phyloP scores from a whole-genome alignment of 2,329 filamentous ascomycete genomes.

The Botrytis cinerea region DNA sequence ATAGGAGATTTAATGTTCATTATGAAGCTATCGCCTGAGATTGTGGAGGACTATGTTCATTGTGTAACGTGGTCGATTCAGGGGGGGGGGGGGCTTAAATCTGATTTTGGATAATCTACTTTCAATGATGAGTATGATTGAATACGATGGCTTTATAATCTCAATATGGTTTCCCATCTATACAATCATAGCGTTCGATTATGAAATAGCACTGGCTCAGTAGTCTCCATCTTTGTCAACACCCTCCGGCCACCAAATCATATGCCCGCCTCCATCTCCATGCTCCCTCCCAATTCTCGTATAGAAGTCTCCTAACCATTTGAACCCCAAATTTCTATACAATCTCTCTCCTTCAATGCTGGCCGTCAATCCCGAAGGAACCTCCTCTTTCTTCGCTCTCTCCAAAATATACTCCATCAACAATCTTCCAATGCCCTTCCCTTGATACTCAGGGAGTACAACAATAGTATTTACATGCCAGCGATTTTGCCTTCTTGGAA shows the following conservation, averaged over 20 bases:
- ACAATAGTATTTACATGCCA: slow-evolving; percentile 34
- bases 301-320: slow-evolving; percentile 31
- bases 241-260: slow-evolving; percentile 34
- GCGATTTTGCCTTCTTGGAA: slow-evolving; percentile 31
- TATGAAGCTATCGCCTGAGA: not conserved
- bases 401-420: slow-evolving; percentile 31
- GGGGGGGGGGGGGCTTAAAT: not conserved
- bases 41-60: not conserved
- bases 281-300: slow-evolving; percentile 22
- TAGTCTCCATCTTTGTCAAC: not conserved
- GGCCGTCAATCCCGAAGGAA: slow-evolving; percentile 32
- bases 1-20: not conserved
- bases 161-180: not conserved
- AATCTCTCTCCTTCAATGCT: slow-evolving; percentile 33
- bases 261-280: slow-evolving; percentile 32
- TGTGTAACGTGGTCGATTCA: not conserved
- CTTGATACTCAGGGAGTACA: slow-evolving; percentile 32
- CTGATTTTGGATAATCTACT: not conserved
- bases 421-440: slow-evolving; percentile 35
- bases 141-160: not conserved
- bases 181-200: not conserved
- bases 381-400: slow-evolving; percentile 31
- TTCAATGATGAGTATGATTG: not conserved
- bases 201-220: not conserved
- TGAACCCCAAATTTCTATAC: slow-evolving; percentile 38